A percentile compares a stretch with the other conserved stretches of the same genome.
These are phyloP conservation scores for Diplodia scrobiculata DNA, from an alignment of 2,329 filamentous ascomycete genomes.

Conservation along the genomic window DNA sequence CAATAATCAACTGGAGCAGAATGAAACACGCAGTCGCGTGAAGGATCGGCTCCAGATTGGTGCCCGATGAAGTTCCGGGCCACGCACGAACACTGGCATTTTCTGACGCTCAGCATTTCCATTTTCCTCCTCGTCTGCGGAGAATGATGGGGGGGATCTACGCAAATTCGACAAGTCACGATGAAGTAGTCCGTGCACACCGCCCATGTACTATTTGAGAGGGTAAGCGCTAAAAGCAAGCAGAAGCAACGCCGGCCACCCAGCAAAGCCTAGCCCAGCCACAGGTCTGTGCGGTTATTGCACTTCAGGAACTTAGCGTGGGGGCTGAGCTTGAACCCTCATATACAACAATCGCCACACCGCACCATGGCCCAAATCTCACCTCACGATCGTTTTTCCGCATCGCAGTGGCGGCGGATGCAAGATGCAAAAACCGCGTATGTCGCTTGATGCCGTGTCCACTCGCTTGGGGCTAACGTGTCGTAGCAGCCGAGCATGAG, in stretches of 20 bases:
- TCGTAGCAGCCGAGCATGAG: slow-evolving; percentile 17
- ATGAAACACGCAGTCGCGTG: neutral
- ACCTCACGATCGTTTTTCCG: neutral
- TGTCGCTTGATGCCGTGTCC: neutral
- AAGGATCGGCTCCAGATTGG: neutral
- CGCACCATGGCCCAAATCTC: neutral
- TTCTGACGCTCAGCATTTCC: no score
- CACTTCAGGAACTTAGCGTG: neutral
- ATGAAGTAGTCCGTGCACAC: neutral
- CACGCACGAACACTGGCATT: neutral
- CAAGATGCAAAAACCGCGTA: slow-evolving; percentile 3
- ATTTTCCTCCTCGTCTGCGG: no score
- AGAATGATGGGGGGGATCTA: neutral
- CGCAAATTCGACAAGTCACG: neutral
- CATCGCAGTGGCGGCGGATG: neutral
- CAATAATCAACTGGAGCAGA: neutral
- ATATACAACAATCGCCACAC: neutral
- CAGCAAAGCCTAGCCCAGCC: neutral
- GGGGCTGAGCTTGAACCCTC: neutral
- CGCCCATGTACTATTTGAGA: neutral
- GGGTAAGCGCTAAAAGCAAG: slow-evolving; percentile 1
- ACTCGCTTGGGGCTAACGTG: neutral
- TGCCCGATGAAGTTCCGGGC: neutral
- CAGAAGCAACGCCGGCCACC: neutral
- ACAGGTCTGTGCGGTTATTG: neutral